Evolutionary conservation across 306 rosid species (phyloP).

Genomic region (Corylus heterophylla): DNA sequence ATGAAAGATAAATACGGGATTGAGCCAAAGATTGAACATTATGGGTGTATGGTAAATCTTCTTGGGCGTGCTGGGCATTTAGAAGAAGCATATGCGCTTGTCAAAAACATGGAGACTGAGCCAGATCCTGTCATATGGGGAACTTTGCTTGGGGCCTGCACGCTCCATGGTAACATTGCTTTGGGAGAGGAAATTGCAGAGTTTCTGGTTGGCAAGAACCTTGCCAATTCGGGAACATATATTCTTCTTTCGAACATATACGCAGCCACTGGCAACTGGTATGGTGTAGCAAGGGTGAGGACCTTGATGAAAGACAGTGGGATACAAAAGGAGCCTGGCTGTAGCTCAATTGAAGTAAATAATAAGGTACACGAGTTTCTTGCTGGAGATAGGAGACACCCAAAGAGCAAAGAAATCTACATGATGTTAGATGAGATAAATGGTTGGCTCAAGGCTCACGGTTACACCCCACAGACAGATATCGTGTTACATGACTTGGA

Average conservation of each 20-base stretch:
- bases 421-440: constrained; percentile 64
- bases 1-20: constrained; percentile 56
- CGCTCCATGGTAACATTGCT: constrained; percentile 54
- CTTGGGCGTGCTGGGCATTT: constrained; percentile 74
- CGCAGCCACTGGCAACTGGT: constrained; percentile 72
- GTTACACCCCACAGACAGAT: constrained; percentile 62
- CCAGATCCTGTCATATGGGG: constrained; percentile 84
- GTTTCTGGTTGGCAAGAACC: constrained; percentile 49
- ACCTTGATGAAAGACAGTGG: constrained; percentile 68
- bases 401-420: constrained; percentile 61
- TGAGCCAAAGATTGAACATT: constrained; percentile 72
- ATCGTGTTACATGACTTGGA: constrained; percentile 68
- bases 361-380: constrained; percentile 72
- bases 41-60: constrained; percentile 79
- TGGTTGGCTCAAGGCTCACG: constrained; percentile 56
- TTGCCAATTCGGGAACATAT: constrained; percentile 79
- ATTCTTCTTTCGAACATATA: constrained; percentile 77
- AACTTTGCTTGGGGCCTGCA: constrained; percentile 79
- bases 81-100: constrained; percentile 67
- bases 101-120: constrained; percentile 57
- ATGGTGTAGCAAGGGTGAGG: constrained; percentile 70
- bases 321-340: constrained; percentile 82
- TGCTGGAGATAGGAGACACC: constrained; percentile 72
- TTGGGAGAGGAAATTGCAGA: constrained; percentile 75
- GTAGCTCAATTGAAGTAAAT: constrained; percentile 73